Evolutionary conservation across 2,329 filamentous ascomycete genomes (phyloP), one percentile per base, ranked within the genome.

Genomic region (Thyridium curvatum): DNA sequence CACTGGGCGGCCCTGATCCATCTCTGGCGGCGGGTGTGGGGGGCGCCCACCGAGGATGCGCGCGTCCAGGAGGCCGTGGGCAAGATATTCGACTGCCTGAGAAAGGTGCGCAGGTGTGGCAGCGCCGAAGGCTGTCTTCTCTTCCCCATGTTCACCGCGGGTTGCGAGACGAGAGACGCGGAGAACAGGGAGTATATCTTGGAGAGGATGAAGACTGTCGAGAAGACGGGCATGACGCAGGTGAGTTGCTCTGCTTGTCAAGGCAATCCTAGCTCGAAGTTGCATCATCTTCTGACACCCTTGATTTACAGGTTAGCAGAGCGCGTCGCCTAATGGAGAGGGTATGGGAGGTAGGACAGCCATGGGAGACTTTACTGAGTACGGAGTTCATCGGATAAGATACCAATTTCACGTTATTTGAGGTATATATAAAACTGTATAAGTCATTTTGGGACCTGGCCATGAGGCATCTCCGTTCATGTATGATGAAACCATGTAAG

Each of bases 61-160:
- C 70, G 78, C 16, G 82, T 93, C 0, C 79, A 81, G 48, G 62
- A 66, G 10, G 75, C 77, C 0, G 77, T 90, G 5, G 59, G 67
- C 30, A 71, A 77, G 44, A 83, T 91, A 34, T 64, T 86, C 18
- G 62, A 66, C 2, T 74, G 79, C 26, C 64, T 91, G 44, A 66
- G 68, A 16, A 74, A 72, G 30, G 77, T 93, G 35, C 65, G 77
- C 12, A 64, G 70, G 12, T 82, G 84, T 6, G 81, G 81, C 21
- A 79, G 79, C 13, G 84, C 85, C 0, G 86, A 91, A 58, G 80
- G 78, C 8, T 87, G 84, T 51, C 64, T 86, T 14, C 58, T 93
- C 30, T 90, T 93, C 47, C 86, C 87, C 0, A 79, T 93, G 62
- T 93, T 93, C 58, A 86, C 84, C 1, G 86, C 86, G 1, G 87